Base-by-base conservation (phyloP, 2,329 filamentous ascomycete genomes). In the Allantophomopsis cytisporea region DNA sequence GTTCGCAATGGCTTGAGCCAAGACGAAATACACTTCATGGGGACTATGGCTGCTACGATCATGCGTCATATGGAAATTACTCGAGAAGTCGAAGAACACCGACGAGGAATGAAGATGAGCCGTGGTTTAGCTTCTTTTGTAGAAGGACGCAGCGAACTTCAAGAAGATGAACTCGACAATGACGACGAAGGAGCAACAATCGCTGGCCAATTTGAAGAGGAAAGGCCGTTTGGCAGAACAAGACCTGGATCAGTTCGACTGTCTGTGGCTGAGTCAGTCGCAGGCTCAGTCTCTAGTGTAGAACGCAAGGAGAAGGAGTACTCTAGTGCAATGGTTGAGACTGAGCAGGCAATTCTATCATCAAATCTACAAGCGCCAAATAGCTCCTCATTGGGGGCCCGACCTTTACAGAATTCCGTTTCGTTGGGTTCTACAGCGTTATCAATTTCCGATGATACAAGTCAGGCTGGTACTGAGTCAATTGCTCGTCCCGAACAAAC, bases 1-100 rank as follows among this genome's bases (percentile, higher is more conserved):
- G 65, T 70, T 0, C 67, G 72, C 13, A 45, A 66, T 38, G 71
- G 69, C 0, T 49, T 82, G 6, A 60, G 60, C 5, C 46, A 58
- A 0, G 62, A 64, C 7, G 65, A 75, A 34, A 49, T 69, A 2
- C 60, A 64, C 15, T 77, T 76, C 38, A 62, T 82, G 56, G 68
- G 71, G 34, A 71, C 71, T 15, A 64, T 80, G 56, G 62, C 69
- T 0, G 58, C 58, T 16, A 68, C 73, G 1, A 62, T 76, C 4
- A 75, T 78, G 60, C 66, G 71, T 31, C 76, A 81, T 43, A 51
- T 83, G 18, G 74, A 77, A 55, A 71, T 65, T 63, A 68, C 60
- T 30, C 63, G 66, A 51, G 69, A 61, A 44, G 65, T 59, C 33
- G 71, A 66, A 43, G 72, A 69, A 47, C 70, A 66, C 48, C 67